phyloP scores from a whole-genome alignment of 1,284 basidiomycete genomes.

The Gymnopus androsaceus region DNA sequence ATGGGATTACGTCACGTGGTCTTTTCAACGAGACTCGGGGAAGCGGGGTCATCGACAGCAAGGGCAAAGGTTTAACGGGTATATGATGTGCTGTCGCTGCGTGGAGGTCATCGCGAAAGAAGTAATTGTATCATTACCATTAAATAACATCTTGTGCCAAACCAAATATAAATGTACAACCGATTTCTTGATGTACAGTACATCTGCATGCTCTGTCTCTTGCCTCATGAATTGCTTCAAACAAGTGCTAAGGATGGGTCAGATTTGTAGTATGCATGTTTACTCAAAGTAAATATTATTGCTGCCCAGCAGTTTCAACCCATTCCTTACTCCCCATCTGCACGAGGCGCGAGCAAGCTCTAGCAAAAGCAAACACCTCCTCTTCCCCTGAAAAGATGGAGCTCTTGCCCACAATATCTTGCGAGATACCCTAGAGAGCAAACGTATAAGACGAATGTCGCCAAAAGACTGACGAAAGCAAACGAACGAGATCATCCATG shows the following conservation, averaged over 20 bases:
- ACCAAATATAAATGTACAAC: not conserved
- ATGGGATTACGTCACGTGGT: slow-evolving; percentile 39
- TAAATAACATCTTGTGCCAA: not conserved
- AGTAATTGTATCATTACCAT: slow-evolving; percentile 8
- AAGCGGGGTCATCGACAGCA: slow-evolving; percentile 41
- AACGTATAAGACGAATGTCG: not conserved
- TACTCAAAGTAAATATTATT: slow-evolving; percentile 1
- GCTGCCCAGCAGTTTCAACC: slow-evolving; percentile 66
- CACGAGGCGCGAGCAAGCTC: slow-evolving; percentile 87
- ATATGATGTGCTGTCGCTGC: slow-evolving; percentile 3
- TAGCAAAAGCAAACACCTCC: slow-evolving; percentile 92
- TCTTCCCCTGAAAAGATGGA: slow-evolving; percentile 93
- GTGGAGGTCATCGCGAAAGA: not conserved
- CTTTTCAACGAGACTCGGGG: slow-evolving; percentile 42
- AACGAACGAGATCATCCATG: slow-evolving; percentile 86
- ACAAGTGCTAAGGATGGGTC: too few relatives aligned
- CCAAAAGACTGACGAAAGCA: not conserved
- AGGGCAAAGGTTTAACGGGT: slow-evolving; percentile 35
- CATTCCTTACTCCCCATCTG: slow-evolving; percentile 91
- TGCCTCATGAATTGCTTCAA: too few relatives aligned
- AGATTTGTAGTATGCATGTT: not conserved
- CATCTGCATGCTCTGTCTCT: too few relatives aligned
- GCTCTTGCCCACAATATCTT: slow-evolving; percentile 73
- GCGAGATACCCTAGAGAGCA: slow-evolving; percentile 66
- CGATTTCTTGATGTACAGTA: not conserved